These are phyloP conservation scores for Malus domestica DNA, from an alignment of 306 rosid genomes.

Conservation along the genomic window ASM211411v1 NC_041803.1:9223001-9223500, in stretches of 20 bases:
- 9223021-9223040: neutral
- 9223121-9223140: slow-evolving; percentile 95
- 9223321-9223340: neutral
- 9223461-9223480: neutral
- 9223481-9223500: neutral
- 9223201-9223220: slow-evolving; percentile 96
- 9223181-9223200: slow-evolving; percentile 88
- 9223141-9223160: slow-evolving; percentile 90
- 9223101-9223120: slow-evolving; percentile 97
- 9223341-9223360: neutral
- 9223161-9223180: slow-evolving; percentile 89
- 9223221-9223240: slow-evolving; percentile 94
- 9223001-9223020: neutral
- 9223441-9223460: neutral
- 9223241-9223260: slow-evolving; percentile 92
- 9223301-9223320: neutral
- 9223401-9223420: neutral
- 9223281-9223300: neutral
- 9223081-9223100: slow-evolving; percentile 61
- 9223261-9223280: slow-evolving; percentile 8
- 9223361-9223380: neutral
- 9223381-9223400: neutral
- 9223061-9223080: neutral
- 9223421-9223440: neutral
- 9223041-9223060: neutral